Percentiles rank a stretch among this genome's conserved stretches.
Evolutionary conservation across 2,329 filamentous ascomycete genomes (phyloP).

Genomic region (Pyricularia pennisetigena): DNA sequence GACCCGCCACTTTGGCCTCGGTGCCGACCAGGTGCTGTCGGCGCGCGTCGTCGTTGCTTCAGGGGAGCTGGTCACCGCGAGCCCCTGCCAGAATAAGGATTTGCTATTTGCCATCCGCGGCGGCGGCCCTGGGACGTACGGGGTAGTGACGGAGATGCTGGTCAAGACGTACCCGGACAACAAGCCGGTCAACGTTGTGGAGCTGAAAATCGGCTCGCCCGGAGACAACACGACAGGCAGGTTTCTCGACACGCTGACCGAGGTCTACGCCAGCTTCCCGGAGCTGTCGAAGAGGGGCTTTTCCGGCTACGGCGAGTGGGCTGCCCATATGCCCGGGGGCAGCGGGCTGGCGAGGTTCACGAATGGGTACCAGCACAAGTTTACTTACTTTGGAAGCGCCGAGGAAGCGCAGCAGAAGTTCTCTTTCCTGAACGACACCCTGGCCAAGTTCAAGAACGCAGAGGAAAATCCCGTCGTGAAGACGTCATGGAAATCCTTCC

Average conservation of each 20-base stretch:
- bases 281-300: too few relatives aligned
- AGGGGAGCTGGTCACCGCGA: conserved; percentile 31
- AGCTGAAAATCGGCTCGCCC: not conserved
- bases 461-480: too few relatives aligned
- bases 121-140: conserved; percentile 29
- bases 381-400: too few relatives aligned
- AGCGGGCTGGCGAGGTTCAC: too few relatives aligned
- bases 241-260: not conserved
- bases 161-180: conserved; percentile 10
- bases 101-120: conserved; percentile 42
- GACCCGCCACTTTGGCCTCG: not conserved
- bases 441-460: too few relatives aligned
- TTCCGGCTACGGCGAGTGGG: too few relatives aligned
- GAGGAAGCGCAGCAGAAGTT: too few relatives aligned
- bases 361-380: too few relatives aligned
- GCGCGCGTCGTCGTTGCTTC: conserved; percentile 16
- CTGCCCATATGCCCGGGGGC: too few relatives aligned
- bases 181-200: not conserved
- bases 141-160: conserved; percentile 22
- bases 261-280: too few relatives aligned
- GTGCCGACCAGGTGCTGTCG: not conserved
- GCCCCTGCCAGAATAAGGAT: conserved; percentile 27
- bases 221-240: not conserved
- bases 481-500: too few relatives aligned
- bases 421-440: too few relatives aligned